A percentile compares a stretch with the other conserved stretches of the same genome.
Evolutionary conservation across 306 rosid species (phyloP).

Genomic region (Rosa multiflora): DNA sequence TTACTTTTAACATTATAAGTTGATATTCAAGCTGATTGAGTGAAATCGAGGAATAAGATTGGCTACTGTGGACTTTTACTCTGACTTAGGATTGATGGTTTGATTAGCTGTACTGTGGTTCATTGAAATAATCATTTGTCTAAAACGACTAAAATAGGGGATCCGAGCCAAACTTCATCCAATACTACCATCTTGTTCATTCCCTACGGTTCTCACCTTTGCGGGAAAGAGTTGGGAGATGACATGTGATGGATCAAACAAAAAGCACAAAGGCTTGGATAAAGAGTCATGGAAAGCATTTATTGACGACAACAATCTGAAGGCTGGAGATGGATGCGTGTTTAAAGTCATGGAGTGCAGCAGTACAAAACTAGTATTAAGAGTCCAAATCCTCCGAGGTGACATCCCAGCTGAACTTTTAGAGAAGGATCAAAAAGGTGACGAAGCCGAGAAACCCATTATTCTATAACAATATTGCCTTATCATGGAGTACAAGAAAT

Average conservation of each 20-base stretch:
- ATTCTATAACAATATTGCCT: not conserved
- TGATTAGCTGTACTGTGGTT: not conserved
- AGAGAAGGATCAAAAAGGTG: slow-evolving; percentile 23
- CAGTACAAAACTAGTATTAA: slow-evolving; percentile 25
- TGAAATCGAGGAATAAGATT: not conserved
- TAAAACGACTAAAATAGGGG: slow-evolving; percentile 13
- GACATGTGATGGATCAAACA: slow-evolving; percentile 23
- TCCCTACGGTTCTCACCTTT: slow-evolving; percentile 35
- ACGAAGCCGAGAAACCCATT: slow-evolving; percentile 29
- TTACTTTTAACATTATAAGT: not conserved
- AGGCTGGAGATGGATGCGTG: slow-evolving; percentile 54
- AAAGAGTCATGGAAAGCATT: slow-evolving; percentile 39
- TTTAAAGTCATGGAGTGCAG: slow-evolving; percentile 47
- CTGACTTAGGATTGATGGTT: not conserved
- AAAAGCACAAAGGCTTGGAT: slow-evolving; percentile 3
- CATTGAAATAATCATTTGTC: not conserved
- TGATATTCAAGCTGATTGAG: not conserved
- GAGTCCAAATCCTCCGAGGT: slow-evolving; percentile 71
- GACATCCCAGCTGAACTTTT: slow-evolving; percentile 42
- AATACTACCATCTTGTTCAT: slow-evolving; percentile 34
- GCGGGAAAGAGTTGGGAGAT: slow-evolving; percentile 44
- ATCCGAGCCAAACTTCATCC: not conserved
- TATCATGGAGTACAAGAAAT: not conserved
- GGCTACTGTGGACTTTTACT: not conserved
- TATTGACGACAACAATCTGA: slow-evolving; percentile 43